Evolutionary conservation across 2,329 filamentous ascomycete species (phyloP), one percentile per base, ranked within the genome.

Genomic region (Lecanosticta acicola): DNA sequence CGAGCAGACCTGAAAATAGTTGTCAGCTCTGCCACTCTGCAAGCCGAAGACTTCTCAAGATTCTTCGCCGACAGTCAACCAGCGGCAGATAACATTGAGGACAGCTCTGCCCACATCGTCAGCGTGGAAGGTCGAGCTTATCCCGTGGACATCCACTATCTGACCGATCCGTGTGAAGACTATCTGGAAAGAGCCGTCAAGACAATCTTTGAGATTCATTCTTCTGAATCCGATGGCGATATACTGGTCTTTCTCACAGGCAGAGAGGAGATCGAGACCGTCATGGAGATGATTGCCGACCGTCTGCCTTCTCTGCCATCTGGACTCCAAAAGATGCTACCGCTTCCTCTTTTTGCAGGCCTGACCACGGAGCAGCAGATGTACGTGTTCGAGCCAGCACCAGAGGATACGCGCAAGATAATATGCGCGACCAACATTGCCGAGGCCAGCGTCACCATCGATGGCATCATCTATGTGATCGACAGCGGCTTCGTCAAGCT

Each of bases 341-440:
- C 85, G 3, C 68, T 97, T 7, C 90, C 91, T 1, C 76, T 97
- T 0, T 97, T 94, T 63, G 88, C 93, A 3, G 93, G 91, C 2
- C 76, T 97, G 4, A 81, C 88, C 1, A 88, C 85, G 7, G 90
- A 96, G 54, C 83, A 96, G 60, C 93, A 97, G 63, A 91, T 95
- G 81, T 90, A 90, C 55, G 85, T 97, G 33, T 97, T 97, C 63
- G 88, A 95, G 58, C 81, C 85, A 43, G 73, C 89, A 1, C 81
- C 87, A 0, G 82, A 87, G 50, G 84, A 90, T 48, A 90, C 83
- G 1, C 79, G 93, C 34, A 97, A 97, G 63, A 85, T 96, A 32
- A 86, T 98, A 29, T 83, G 96, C 55, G 85, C 87, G 3, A 97
- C 93, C 48, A 97, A 97, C 63, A 96, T 97, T 54, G 89, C 93